phyloP scores from a whole-genome alignment of 2,329 filamentous ascomycete species.

The Hypoxylon sp. region DNA sequence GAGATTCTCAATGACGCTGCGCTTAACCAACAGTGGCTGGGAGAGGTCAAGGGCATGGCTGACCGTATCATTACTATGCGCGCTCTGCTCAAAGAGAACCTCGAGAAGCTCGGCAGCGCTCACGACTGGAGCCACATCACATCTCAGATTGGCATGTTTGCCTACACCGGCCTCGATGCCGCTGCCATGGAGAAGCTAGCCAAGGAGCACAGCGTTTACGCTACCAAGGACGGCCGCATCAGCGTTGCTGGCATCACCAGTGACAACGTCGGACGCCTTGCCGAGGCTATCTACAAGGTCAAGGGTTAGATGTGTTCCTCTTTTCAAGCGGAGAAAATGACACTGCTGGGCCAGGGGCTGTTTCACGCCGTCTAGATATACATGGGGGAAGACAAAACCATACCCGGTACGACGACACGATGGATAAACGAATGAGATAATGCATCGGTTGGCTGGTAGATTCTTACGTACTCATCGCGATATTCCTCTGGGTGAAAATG shows the following conservation, averaged over 20 bases:
- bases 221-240: constrained; percentile 92
- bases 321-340: background rate
- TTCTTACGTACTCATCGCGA: constrained; percentile 13
- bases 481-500: constrained; percentile 14
- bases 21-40: constrained; percentile 94
- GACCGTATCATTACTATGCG: constrained; percentile 99
- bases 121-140: constrained; percentile 99
- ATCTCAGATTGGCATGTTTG: constrained; percentile 99
- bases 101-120: constrained; percentile 94
- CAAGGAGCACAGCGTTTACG: constrained; percentile 97
- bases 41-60: constrained; percentile 98
- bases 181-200: constrained; percentile 93
- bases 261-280: constrained; percentile 83
- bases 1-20: constrained; percentile 89
- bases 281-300: constrained; percentile 87
- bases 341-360: background rate
- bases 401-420: constrained; percentile 28
- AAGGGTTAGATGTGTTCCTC: constrained; percentile 68
- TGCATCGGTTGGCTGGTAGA: constrained; percentile 26
- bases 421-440: constrained; percentile 37
- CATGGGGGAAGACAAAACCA: constrained; percentile 19
- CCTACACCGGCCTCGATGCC: constrained; percentile 92
- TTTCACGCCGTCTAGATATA: constrained; percentile 14
- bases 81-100: constrained; percentile 91
- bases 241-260: constrained; percentile 87